phyloP scores from a whole-genome alignment of 352 stramenopile species.

The Globisporangium paroecandrum region DNA sequence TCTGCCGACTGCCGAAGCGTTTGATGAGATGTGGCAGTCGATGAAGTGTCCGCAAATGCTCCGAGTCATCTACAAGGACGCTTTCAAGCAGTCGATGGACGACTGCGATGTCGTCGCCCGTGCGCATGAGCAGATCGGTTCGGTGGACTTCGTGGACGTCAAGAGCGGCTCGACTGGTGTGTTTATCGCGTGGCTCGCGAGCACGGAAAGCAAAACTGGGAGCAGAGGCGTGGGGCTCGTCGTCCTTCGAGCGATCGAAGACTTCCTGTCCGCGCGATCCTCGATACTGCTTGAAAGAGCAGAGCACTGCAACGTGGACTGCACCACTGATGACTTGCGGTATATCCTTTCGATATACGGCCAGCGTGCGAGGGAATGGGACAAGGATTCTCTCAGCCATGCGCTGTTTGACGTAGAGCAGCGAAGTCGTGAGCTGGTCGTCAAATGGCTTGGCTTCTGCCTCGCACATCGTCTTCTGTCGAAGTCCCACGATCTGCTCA shows the following conservation, averaged over 20 bases:
- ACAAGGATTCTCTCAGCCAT: constrained; percentile 12
- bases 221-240: background rate
- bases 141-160: background rate
- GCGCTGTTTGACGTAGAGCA: constrained; percentile 31
- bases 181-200: constrained; percentile 14
- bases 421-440: constrained; percentile 33
- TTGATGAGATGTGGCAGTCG: background rate
- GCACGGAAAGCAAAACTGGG: background rate
- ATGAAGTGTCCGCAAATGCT: background rate
- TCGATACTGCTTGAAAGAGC: background rate
- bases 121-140: background rate
- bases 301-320: background rate
- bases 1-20: background rate
- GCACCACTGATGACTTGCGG: background rate
- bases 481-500: background rate
- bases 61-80: constrained; percentile 2
- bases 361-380: constrained; percentile 14
- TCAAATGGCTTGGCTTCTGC: constrained; percentile 45
- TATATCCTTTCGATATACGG: constrained; percentile 12
- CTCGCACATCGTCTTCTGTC: constrained; percentile 31
- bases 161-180: background rate
- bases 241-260: constrained; percentile 29
- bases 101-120: background rate
- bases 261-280: constrained; percentile 24
- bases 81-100: background rate